phyloP scores from a whole-genome alignment of 2,329 filamentous ascomycete species.

The Penicillium sp. region DNA sequence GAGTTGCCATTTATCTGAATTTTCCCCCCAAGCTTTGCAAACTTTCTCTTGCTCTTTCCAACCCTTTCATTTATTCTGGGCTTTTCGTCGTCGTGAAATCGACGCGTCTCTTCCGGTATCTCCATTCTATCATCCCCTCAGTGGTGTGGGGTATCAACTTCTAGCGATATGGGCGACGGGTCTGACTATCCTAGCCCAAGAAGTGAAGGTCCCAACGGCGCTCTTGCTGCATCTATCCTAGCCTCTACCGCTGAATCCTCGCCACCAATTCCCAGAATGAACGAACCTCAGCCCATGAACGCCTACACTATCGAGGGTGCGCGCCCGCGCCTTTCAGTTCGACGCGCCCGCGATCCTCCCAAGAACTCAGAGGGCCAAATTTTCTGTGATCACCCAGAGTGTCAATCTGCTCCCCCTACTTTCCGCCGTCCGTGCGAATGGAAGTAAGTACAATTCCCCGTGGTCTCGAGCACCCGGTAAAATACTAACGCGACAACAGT shows the following conservation, averaged over 20 bases:
- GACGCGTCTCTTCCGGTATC: constrained; percentile 26
- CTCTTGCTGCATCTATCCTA: constrained; percentile 34
- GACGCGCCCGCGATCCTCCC: constrained; percentile 53
- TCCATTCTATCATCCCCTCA: constrained; percentile 20
- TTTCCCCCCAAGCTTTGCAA: neutral
- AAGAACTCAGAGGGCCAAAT: constrained; percentile 73
- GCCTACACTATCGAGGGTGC: constrained; percentile 33
- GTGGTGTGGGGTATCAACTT: constrained; percentile 32
- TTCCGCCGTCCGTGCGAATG: constrained; percentile 90
- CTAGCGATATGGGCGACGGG: constrained; percentile 43
- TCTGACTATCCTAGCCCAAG: constrained; percentile 46
- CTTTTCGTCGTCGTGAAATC: constrained; percentile 9
- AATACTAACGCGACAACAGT: constrained; percentile 49
- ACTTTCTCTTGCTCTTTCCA: neutral
- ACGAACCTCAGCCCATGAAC: constrained; percentile 31
- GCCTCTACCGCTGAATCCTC: constrained; percentile 38
- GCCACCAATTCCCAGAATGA: constrained; percentile 37
- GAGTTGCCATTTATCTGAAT: constrained; percentile 3
- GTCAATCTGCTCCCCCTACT: constrained; percentile 62
- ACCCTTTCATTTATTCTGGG: neutral
- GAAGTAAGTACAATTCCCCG: constrained; percentile 66
- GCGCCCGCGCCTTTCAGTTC: constrained; percentile 44
- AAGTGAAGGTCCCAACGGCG: constrained; percentile 43
- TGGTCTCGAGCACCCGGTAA: constrained; percentile 13
- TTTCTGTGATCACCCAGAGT: constrained; percentile 71